Conservation (phyloP, 78 protist species). For the Tieghemostelium lacteum region DNA sequence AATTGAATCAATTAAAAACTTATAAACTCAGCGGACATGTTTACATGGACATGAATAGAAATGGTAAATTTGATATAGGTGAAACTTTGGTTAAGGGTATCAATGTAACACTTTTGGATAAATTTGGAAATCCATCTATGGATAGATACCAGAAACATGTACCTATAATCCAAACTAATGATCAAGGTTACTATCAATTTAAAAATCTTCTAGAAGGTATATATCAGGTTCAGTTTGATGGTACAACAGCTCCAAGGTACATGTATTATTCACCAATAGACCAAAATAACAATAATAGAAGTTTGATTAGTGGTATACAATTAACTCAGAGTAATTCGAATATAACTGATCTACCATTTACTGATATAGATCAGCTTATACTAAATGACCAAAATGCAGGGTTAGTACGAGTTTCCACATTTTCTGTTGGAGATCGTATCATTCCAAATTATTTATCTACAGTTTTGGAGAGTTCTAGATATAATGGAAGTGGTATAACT, state of each 20-base stretch:
- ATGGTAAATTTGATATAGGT: conserved; percentile 21
- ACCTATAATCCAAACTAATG: neutral
- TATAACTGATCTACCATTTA: neutral
- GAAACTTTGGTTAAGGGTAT: neutral
- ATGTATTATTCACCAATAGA: neutral
- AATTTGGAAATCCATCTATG: conserved; percentile 5
- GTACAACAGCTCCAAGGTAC: conserved; percentile 2
- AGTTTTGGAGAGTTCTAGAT: neutral
- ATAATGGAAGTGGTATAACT: neutral
- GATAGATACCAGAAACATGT: neutral
- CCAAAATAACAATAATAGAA: neutral
- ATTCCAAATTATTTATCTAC: conserved; percentile 4
- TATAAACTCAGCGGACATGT: conserved; percentile 20
- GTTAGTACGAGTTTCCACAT: neutral
- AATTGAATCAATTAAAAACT: neutral
- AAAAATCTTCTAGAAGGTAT: conserved; percentile 20
- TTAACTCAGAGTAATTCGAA: neutral
- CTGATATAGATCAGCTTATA: neutral
- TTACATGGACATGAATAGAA: conserved; percentile 11
- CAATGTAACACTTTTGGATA: neutral
- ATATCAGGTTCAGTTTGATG: neutral
- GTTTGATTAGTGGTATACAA: neutral
- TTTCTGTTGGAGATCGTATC: conserved; percentile 23
- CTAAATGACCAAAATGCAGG: conserved; percentile 34
- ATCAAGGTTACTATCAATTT: conserved; percentile 19